A percentile compares a stretch with the other conserved stretches of the same genome.
These are phyloP conservation scores for Diaporthe aspalathi DNA, from an alignment of 2,329 filamentous ascomycete species.

Conservation along the genomic window DNA sequence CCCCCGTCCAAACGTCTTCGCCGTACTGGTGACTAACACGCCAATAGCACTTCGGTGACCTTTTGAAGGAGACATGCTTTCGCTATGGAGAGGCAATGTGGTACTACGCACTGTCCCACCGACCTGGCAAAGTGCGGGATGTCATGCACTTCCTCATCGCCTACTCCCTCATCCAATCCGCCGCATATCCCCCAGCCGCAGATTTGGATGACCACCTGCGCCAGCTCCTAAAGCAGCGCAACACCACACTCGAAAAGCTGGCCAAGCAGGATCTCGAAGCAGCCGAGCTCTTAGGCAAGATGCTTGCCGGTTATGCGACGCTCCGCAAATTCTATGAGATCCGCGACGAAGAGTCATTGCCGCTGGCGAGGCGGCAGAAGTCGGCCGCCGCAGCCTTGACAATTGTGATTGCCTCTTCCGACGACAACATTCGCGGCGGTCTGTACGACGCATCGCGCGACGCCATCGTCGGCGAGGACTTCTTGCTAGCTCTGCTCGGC, in stretches of 20 bases:
- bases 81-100: constrained; percentile 88
- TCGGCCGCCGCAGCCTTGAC: constrained; percentile 81
- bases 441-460: constrained; percentile 85
- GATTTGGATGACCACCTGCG: constrained; percentile 80
- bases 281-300: constrained; percentile 83
- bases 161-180: constrained; percentile 86
- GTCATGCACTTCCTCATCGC: constrained; percentile 89
- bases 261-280: constrained; percentile 82
- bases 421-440: constrained; percentile 91
- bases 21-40: constrained; percentile 43
- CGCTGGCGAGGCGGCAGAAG: constrained; percentile 72
- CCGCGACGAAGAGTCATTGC: constrained; percentile 69
- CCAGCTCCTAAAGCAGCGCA: constrained; percentile 77
- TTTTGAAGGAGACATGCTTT: constrained; percentile 76
- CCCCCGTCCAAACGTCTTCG: constrained; percentile 41
- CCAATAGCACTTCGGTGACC: constrained; percentile 83
- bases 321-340: constrained; percentile 90
- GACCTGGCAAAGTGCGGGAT: constrained; percentile 81
- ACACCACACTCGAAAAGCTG: constrained; percentile 76
- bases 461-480: constrained; percentile 89
- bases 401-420: constrained; percentile 86
- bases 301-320: constrained; percentile 92
- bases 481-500: constrained; percentile 81
- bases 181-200: constrained; percentile 76
- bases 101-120: constrained; percentile 90